A percentile compares a stretch with the other conserved stretches of the same genome.
phyloP scores from a whole-genome alignment of 805 yeast genomes.

The Ogataea pilisensis region DNA sequence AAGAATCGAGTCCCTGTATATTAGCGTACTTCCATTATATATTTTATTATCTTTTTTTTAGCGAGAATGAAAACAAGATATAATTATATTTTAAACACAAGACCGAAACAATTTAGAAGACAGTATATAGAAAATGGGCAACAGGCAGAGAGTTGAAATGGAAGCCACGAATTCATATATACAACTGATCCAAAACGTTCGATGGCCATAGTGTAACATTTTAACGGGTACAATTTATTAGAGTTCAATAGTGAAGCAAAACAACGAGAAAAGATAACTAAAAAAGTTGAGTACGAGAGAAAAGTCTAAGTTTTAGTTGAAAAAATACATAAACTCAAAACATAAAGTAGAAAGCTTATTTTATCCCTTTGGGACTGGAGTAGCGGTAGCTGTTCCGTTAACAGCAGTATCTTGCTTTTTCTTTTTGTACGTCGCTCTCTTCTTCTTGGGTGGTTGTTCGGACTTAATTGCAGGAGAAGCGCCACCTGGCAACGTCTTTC shows the following conservation, averaged over 20 bases:
- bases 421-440: conserved; percentile 26
- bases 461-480: neutral
- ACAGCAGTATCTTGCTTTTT: conserved; percentile 10
- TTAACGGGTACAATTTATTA: too few species aligned
- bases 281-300: too few species aligned
- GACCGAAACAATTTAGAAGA: too few species aligned
- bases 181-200: too few species aligned
- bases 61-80: too few species aligned
- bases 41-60: neutral
- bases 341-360: neutral
- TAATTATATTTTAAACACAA: too few species aligned
- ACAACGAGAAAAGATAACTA: neutral
- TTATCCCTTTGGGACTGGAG: neutral
- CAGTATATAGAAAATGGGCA: too few species aligned
- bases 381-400: neutral
- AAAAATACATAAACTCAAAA: neutral
- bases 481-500: conserved; percentile 13
- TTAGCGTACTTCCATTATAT: neutral
- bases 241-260: too few species aligned
- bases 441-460: conserved; percentile 28
- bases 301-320: too few species aligned
- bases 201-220: too few species aligned
- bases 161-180: too few species aligned
- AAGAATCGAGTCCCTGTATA: neutral
- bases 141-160: too few species aligned